Percentiles rank a stretch among this genome's conserved stretches.
phyloP scores from a whole-genome alignment of 2,329 filamentous ascomycete genomes.

The Hymenoscyphus albidus region DNA sequence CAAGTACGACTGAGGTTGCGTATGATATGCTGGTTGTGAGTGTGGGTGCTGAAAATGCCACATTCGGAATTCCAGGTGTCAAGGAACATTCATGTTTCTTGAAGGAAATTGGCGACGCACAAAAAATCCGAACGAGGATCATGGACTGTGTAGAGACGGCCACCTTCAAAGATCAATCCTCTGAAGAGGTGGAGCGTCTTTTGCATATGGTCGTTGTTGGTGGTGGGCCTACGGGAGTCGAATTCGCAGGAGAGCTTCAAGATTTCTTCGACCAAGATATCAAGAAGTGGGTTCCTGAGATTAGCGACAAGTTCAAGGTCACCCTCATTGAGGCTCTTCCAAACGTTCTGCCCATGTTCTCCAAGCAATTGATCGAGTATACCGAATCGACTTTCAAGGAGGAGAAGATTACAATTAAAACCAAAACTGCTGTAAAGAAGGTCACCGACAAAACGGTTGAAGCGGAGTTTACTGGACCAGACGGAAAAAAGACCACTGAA shows the following conservation, averaged over 20 bases:
- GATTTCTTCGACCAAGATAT: slow-evolving; percentile 99
- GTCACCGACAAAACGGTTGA: slow-evolving; percentile 92
- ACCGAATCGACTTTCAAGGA: slow-evolving; percentile 99
- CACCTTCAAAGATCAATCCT: slow-evolving; percentile 91
- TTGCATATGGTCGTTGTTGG: slow-evolving; percentile 97
- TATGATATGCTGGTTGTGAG: slow-evolving; percentile 98
- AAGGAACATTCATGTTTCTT: slow-evolving; percentile 95
- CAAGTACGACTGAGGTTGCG: slow-evolving; percentile 78
- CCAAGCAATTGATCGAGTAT: slow-evolving; percentile 98
- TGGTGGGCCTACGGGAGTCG: slow-evolving; percentile 92
- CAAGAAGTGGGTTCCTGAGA: slow-evolving; percentile 96
- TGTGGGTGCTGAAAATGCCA: slow-evolving; percentile 96
- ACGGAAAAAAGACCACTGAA: slow-evolving; percentile 78
- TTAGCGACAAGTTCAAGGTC: slow-evolving; percentile 91
- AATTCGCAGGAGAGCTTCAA: slow-evolving; percentile 96
- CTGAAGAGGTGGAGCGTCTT: slow-evolving; percentile 86
- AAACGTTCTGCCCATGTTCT: slow-evolving; percentile 96
- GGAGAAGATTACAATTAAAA: slow-evolving; percentile 95
- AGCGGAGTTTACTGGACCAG: slow-evolving; percentile 75
- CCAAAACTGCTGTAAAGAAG: slow-evolving; percentile 98
- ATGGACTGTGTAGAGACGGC: slow-evolving; percentile 99
- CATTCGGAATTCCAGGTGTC: slow-evolving; percentile 95
- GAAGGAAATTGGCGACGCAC: slow-evolving; percentile 96
- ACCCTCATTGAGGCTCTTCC: slow-evolving; percentile 96
- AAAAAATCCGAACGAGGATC: slow-evolving; percentile 95